Evolutionary conservation across 441 rosid genomes (phyloP).

Genomic region (Bruguiera hainesii): DNA sequence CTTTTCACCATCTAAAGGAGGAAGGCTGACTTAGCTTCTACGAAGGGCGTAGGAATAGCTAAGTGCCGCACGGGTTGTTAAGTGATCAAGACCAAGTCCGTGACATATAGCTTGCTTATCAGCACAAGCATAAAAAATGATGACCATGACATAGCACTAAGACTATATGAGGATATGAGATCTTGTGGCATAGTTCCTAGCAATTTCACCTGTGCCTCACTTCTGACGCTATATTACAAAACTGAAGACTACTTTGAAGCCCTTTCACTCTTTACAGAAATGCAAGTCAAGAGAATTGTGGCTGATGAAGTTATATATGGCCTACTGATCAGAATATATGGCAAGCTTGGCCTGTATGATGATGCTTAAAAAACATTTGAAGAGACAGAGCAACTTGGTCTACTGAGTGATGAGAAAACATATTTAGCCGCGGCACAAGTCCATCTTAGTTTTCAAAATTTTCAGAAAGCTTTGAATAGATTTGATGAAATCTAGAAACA

Average conservation of each 20-base stretch:
- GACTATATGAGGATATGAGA: slow-evolving; percentile 72
- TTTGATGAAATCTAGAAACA: slow-evolving; percentile 63
- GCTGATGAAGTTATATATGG: slow-evolving; percentile 92
- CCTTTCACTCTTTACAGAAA: slow-evolving; percentile 76
- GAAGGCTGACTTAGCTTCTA: too few species aligned
- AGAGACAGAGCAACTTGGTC: slow-evolving; percentile 56
- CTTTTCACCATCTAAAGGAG: too few species aligned
- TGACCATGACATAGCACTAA: slow-evolving; percentile 54
- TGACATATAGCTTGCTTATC: slow-evolving; percentile 67
- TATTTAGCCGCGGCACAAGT: slow-evolving; percentile 93
- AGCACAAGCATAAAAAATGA: slow-evolving; percentile 47
- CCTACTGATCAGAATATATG: slow-evolving; percentile 82
- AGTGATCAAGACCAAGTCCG: too few species aligned
- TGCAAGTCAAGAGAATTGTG: slow-evolving; percentile 55
- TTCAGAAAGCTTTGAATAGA: slow-evolving; percentile 54
- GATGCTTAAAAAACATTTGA: slow-evolving; percentile 70
- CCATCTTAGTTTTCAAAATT: slow-evolving; percentile 60
- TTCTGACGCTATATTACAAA: slow-evolving; percentile 71
- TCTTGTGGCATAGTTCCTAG: slow-evolving; percentile 66
- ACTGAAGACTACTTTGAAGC: slow-evolving; percentile 74
- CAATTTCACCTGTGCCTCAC: slow-evolving; percentile 90
- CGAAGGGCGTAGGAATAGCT: too few species aligned
- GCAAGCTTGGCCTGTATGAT: slow-evolving; percentile 76
- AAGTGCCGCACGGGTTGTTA: too few species aligned
- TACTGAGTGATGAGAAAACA: slow-evolving; percentile 77